These are phyloP conservation scores for Hyaloscypha hepaticicola DNA, from an alignment of 495 filamentous ascomycete species.

Conservation along the genomic window DNA sequence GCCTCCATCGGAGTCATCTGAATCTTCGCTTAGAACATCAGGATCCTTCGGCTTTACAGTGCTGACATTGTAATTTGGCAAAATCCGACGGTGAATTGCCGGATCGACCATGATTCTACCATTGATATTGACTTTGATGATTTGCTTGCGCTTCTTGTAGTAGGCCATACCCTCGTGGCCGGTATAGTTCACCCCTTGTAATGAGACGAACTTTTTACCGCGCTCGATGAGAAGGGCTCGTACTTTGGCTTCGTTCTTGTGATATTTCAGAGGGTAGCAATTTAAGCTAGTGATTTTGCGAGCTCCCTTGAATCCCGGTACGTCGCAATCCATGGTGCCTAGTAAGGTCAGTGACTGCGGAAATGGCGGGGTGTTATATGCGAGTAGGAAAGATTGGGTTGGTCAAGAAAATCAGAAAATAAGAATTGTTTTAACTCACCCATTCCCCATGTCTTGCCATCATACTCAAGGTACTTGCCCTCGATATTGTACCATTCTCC, in stretches of 20 bases:
- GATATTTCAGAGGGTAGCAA: slow-evolving; percentile 80
- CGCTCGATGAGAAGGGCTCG: slow-evolving; percentile 71
- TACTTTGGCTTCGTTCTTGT: slow-evolving; percentile 69
- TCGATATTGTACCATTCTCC: slow-evolving; percentile 81
- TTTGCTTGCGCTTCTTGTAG: slow-evolving; percentile 74
- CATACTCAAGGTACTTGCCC: slow-evolving; percentile 76
- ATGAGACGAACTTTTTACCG: slow-evolving; percentile 77
- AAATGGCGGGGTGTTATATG: not conserved
- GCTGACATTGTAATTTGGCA: slow-evolving; percentile 85
- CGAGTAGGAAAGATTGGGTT: slow-evolving; percentile 53
- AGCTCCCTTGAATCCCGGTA: slow-evolving; percentile 78
- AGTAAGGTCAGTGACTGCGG: slow-evolving; percentile 11
- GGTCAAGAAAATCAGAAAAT: not conserved
- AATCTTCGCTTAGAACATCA: slow-evolving; percentile 63
- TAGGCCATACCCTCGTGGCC: slow-evolving; percentile 82
- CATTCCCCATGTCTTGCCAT: slow-evolving; percentile 64
- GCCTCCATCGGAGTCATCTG: slow-evolving; percentile 52
- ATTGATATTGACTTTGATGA: slow-evolving; percentile 87
- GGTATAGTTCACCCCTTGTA: slow-evolving; percentile 83
- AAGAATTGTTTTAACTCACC: slow-evolving; percentile 30
- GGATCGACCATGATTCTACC: slow-evolving; percentile 92
- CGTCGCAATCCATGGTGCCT: slow-evolving; percentile 64
- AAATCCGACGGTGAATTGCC: slow-evolving; percentile 79
- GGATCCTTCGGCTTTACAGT: slow-evolving; percentile 74
- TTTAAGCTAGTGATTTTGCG: slow-evolving; percentile 77